These are phyloP conservation scores for Schizochytrium sp. DNA, from an alignment of 108 stramenopile genomes.

Conservation along the genomic window DNA sequence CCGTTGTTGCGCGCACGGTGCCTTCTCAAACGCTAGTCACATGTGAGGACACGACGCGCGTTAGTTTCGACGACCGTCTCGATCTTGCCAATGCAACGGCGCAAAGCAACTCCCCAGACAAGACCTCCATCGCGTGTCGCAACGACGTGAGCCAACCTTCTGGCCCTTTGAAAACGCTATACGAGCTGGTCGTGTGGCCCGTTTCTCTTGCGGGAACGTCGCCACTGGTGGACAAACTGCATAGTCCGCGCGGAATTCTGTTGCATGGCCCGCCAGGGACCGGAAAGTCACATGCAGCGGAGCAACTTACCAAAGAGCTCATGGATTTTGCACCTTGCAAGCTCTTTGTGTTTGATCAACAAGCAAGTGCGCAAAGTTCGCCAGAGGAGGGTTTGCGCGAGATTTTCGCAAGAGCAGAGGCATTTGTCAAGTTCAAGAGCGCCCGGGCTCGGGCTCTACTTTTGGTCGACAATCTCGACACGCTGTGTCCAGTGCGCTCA, in stretches of 20 bases:
- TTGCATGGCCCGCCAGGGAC: conserved; percentile 84
- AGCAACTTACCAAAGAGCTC: conserved; percentile 81
- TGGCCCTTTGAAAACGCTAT: not conserved
- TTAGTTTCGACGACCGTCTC: not conserved
- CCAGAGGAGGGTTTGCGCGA: conserved; percentile 92
- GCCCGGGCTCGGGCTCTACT: conserved; percentile 91
- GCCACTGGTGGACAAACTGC: not conserved
- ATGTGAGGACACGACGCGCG: not conserved
- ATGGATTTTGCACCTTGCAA: conserved; percentile 78
- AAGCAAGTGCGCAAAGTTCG: conserved; percentile 78
- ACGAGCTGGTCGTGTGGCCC: not conserved
- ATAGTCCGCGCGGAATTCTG: conserved; percentile 48
- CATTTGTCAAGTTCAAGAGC: conserved; percentile 17
- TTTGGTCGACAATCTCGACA: conserved; percentile 97
- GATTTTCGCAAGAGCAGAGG: conserved; percentile 88
- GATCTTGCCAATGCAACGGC: not conserved
- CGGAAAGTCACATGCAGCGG: conserved; percentile 77
- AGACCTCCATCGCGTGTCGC: not conserved
- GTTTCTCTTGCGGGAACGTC: too few species aligned
- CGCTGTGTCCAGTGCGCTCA: conserved; percentile 45
- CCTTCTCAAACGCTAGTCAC: not conserved
- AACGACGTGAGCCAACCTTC: not conserved
- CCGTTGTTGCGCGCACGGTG: not conserved
- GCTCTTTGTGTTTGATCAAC: conserved; percentile 91
- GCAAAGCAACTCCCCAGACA: not conserved